Conservation (phyloP, 257 asterid species). For the Lithospermum erythrorhizon region DNA sequence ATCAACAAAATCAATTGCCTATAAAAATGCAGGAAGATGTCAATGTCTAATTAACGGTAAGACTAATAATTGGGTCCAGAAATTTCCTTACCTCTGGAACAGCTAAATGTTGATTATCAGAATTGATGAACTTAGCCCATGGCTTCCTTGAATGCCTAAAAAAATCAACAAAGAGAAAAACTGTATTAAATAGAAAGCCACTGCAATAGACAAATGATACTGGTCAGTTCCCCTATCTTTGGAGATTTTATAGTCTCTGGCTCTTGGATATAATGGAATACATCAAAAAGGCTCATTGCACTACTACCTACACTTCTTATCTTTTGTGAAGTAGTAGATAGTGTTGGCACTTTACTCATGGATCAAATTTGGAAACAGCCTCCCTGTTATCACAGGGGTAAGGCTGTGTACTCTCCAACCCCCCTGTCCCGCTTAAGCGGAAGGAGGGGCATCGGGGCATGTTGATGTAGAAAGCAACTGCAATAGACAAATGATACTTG, state of each 20-base stretch:
- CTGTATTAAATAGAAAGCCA: slow-evolving; percentile 3
- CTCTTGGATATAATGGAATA: too few species aligned
- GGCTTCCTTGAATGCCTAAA: slow-evolving; percentile 38
- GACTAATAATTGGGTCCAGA: not conserved
- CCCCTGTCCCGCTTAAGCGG: too few species aligned
- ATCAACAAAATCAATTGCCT: slow-evolving; percentile 98
- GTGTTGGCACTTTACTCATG: too few species aligned
- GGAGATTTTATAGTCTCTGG: too few species aligned
- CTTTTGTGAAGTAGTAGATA: too few species aligned
- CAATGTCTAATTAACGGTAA: slow-evolving; percentile 5
- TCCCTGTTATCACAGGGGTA: too few species aligned
- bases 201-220: not conserved
- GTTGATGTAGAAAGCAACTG: slow-evolving; percentile 6
- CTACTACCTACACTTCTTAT: too few species aligned
- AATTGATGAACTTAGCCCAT: slow-evolving; percentile 25
- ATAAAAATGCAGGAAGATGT: slow-evolving; percentile 1
- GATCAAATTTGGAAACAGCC: too few species aligned
- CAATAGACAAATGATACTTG: not conserved
- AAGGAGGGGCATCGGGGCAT: too few species aligned
- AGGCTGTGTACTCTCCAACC: too few species aligned
- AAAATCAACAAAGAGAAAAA: slow-evolving; percentile 10
- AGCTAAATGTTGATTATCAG: slow-evolving; percentile 45
- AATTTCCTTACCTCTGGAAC: slow-evolving; percentile 62
- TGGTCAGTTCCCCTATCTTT: too few species aligned
- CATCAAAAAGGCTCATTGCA: too few species aligned